Base-by-base conservation (phyloP, 345 rosid genomes). In the Stellera chamaejasme region DNA sequence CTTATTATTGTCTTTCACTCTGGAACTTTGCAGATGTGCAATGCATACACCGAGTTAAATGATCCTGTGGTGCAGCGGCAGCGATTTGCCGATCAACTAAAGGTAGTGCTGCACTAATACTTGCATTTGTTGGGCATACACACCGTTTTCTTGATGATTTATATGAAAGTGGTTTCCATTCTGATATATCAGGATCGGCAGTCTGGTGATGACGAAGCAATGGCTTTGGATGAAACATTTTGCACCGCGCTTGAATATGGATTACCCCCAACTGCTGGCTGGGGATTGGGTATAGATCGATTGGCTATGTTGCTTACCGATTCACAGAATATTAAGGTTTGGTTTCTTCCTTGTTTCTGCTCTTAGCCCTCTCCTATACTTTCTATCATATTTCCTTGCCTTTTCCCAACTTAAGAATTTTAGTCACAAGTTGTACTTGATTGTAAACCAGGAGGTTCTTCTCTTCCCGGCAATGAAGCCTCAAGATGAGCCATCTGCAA, bases 381-480 rank as follows among this genome's bases (percentile, higher is more conserved):
- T 14, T 44, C 52, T 56, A 13, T 60, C 41, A 12, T 39, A 39
- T 39, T 19, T 14, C 19, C 27, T 52, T 23, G 39, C 59, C 10
- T 23, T 12, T 27, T 16, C 41, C 13, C 9, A 32, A 23, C 42
- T 48, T 6, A 1, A 10, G 39, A 7, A 2, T 58, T 58, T 19
- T 13, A 12, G 25, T 14, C 15, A 4, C 27, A 51, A 1, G 43
- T 68, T 64, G 48, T 36, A 43, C 56, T 41, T 26, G 61, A 11
- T 54, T 42, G 48, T n/a, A 26, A 16, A 58, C 56, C 82, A 90
- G 97, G 97, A 93, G 75, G 99, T 93, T 48, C 81, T 93, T 57
- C 87, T 93, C 69, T 93, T 93, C 84, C 97, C 99, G 39, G 96
- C 97, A 11, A 93, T 93, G 99, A 90, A 82, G 68, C 99, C 97